Conservation (phyloP, 371 early-diverging fungal species). For the Phascolomyces articulosus region DNA sequence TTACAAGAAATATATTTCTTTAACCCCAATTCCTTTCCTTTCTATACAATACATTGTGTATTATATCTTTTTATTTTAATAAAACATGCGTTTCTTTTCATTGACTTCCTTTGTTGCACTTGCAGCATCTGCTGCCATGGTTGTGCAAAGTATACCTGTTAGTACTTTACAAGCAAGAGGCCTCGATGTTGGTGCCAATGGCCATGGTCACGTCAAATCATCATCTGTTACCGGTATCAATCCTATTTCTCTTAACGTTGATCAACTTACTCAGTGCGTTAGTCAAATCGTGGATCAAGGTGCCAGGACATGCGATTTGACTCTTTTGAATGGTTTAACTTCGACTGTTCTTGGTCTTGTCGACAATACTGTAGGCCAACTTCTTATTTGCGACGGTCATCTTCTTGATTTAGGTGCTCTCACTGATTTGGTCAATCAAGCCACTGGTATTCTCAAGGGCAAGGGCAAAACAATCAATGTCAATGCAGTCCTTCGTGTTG, state of each 20-base stretch:
- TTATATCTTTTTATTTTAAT: no score
- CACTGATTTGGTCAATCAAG: background rate
- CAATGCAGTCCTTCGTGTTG: background rate
- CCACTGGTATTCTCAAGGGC: background rate
- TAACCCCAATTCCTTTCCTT: no score
- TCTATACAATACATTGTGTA: no score
- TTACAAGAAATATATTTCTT: no score
- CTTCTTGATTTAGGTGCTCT: background rate
- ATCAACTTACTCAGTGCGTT: background rate
- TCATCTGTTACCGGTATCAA: background rate
- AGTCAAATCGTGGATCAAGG: background rate
- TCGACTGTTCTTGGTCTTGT: background rate
- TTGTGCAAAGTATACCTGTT: no score
- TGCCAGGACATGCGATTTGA: background rate
- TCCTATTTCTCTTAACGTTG: background rate
- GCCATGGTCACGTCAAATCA: no score
- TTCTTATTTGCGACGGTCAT: background rate
- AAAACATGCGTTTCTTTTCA: background rate
- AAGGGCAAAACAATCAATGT: background rate
- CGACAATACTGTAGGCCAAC: background rate
- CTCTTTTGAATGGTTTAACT: background rate
- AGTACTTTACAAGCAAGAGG: no score
- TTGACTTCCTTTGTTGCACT: background rate
- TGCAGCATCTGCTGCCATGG: background rate
- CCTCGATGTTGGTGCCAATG: background rate